Base-by-base conservation (phyloP, 2,329 filamentous ascomycete species). In the Setomelanomma holmii region DNA sequence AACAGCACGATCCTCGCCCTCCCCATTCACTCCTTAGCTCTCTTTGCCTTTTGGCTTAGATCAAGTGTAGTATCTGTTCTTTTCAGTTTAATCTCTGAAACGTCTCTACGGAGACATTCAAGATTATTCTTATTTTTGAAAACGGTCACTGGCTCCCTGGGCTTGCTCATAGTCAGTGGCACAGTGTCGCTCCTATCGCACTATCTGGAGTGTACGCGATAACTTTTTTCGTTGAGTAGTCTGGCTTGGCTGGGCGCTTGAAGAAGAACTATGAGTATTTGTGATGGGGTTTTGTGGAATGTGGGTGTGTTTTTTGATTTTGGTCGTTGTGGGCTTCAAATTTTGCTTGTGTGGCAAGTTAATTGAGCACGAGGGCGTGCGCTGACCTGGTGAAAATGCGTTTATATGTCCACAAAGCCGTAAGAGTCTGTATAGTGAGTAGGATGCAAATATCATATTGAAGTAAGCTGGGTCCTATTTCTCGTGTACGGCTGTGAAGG, bases 21-120 rank as follows among this genome's bases (percentile, higher is more conserved):
- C 44, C 36, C 16, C 36, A 34, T 42, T 19, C 41, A 4, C 12
- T 53, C 53, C 3, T 46, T 45, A 56, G 53, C 53, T 53, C 53
- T 56, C 53, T 56, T 56, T 56, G 53, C 49, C 50, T 56, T 60
- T 52, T 55, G 53, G 53, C 53, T 55, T 55, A 52, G 53, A 55
- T 55, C 53, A 55, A 58, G 59, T 62, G 57, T 62, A 60, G 89
- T 91, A 91, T 90, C 88, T 91, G 89, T 92, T 93, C 89, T 92
- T 91, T 89, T 91, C 87, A 93, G 89, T 91, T 92, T 93, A 92
- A 92, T 91, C 87, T 89, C 89, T 93, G 89, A 89, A 90, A 91
- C 84, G 83, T 82, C 81, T 82, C 86, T 84, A 89, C 80, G 82
- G 86, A 80, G 80, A 81, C 82, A 44, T 82, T 81, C 86, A 87